A percentile compares a stretch with the other conserved stretches of the same genome.
These are phyloP conservation scores for Grosmannia serpens DNA, from an alignment of 2,329 filamentous ascomycete species.

Conservation along the genomic window DNA sequence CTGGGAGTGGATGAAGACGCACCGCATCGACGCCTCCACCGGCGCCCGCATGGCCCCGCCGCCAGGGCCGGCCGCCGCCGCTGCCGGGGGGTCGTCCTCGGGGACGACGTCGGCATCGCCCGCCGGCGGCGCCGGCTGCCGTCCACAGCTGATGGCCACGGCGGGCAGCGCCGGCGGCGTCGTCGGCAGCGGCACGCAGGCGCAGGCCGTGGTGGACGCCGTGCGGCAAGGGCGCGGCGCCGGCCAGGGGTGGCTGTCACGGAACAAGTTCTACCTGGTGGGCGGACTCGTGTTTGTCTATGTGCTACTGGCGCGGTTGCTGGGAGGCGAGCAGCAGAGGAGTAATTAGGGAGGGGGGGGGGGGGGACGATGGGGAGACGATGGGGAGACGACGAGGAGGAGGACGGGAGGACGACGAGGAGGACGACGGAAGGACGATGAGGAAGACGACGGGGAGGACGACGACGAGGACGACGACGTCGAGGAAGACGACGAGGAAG, in stretches of 20 bases:
- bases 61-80: slow-evolving; percentile 21
- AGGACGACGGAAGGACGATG: no score
- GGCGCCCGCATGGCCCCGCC: slow-evolving; percentile 46
- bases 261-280: slow-evolving; percentile 66
- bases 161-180: slow-evolving; percentile 19
- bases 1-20: slow-evolving; percentile 79
- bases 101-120: not conserved
- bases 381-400: not conserved
- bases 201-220: slow-evolving; percentile 65
- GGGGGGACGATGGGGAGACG: no score
- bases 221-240: slow-evolving; percentile 66
- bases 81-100: not conserved
- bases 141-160: slow-evolving; percentile 45
- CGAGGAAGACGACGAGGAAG: not conserved
- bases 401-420: not conserved
- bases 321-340: slow-evolving; percentile 30
- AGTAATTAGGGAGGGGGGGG: not conserved
- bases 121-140: slow-evolving; percentile 21
- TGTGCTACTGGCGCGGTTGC: slow-evolving; percentile 65
- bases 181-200: slow-evolving; percentile 49
- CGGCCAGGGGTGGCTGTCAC: slow-evolving; percentile 69
- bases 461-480: not conserved
- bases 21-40: slow-evolving; percentile 65
- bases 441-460: not conserved
- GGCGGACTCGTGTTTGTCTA: slow-evolving; percentile 67